Evolutionary conservation across 176 grass and related monocot species (phyloP).

Genomic region (Juncus effusus): DNA sequence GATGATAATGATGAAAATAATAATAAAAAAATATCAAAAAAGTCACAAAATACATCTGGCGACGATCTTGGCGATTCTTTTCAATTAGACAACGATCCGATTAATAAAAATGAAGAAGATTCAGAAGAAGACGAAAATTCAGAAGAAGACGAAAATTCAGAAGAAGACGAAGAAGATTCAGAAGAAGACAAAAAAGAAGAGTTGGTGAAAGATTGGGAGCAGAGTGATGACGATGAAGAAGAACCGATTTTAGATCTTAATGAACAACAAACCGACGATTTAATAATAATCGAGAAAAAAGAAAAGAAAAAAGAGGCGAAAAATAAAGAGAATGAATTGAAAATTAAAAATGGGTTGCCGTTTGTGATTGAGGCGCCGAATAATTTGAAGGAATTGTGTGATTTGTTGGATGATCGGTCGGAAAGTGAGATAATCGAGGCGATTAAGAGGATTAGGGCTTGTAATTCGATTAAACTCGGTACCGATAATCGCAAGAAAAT

Average conservation of each 20-base stretch:
- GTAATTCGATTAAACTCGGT: constrained; percentile 86
- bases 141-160: constrained; percentile 10
- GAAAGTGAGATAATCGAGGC: constrained; percentile 77
- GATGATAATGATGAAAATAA: constrained; percentile 28
- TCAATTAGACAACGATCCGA: constrained; percentile 31
- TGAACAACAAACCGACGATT: constrained; percentile 11
- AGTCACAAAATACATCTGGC: constrained; percentile 66
- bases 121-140: background rate
- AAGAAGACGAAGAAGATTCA: constrained; percentile 28
- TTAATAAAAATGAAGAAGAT: constrained; percentile 35
- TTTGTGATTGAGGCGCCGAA: constrained; percentile 92
- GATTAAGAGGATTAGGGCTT: constrained; percentile 71
- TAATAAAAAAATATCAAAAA: constrained; percentile 15
- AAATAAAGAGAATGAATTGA: constrained; percentile 39
- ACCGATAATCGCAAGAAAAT: constrained; percentile 90
- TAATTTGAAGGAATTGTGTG: constrained; percentile 54
- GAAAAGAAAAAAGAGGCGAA: constrained; percentile 33
- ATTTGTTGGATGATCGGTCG: constrained; percentile 71
- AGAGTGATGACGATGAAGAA: constrained; percentile 67
- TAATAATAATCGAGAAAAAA: constrained; percentile 29
- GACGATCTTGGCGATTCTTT: constrained; percentile 96
- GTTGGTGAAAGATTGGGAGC: constrained; percentile 65
- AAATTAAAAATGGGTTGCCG: constrained; percentile 34
- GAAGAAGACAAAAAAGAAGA: constrained; percentile 45
- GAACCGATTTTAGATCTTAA: constrained; percentile 51